Evolutionary conservation across 129 eudicot species (phyloP).

Genomic region (Centaurea solstitialis): DNA sequence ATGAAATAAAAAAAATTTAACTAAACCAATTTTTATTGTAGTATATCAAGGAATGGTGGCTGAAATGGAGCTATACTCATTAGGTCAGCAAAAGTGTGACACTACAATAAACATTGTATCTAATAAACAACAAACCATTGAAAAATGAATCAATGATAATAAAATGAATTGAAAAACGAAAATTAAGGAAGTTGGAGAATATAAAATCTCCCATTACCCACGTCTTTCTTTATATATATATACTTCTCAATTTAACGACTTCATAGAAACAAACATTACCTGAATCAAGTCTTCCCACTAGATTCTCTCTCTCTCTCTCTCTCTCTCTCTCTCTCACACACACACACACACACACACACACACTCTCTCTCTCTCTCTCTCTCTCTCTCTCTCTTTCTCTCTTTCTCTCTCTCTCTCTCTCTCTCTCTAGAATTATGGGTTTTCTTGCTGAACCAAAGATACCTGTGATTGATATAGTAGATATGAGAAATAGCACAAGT

Average conservation of each 20-base stretch:
- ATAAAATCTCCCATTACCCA: constrained; percentile 17
- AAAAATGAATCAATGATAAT: background rate
- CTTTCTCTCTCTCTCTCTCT: background rate
- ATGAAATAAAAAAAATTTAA: no score
- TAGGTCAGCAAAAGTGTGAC: constrained; percentile 33
- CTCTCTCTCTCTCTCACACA: constrained; percentile 22
- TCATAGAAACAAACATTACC: constrained; percentile 12
- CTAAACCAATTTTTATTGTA: no score
- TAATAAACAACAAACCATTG: constrained; percentile 22
- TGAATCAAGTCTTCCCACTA: constrained; percentile 23
- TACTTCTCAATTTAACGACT: constrained; percentile 9
- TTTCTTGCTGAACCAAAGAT: constrained; percentile 30
- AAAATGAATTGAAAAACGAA: background rate
- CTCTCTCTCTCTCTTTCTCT: no score
- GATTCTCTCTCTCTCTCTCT: constrained; percentile 22
- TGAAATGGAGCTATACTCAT: constrained; percentile 29
- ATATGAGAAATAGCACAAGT: constrained; percentile 32
- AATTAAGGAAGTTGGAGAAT: constrained; percentile 20
- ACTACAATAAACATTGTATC: constrained; percentile 29
- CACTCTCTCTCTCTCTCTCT: no score
- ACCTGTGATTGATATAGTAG: constrained; percentile 41
- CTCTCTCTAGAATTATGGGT: constrained; percentile 16
- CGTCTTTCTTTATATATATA: constrained; percentile 29
- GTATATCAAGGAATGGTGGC: constrained; percentile 3
- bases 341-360: no score